phyloP scores from a whole-genome alignment of 2,329 filamentous ascomycete species.

The Pyrenophora teres region DNA sequence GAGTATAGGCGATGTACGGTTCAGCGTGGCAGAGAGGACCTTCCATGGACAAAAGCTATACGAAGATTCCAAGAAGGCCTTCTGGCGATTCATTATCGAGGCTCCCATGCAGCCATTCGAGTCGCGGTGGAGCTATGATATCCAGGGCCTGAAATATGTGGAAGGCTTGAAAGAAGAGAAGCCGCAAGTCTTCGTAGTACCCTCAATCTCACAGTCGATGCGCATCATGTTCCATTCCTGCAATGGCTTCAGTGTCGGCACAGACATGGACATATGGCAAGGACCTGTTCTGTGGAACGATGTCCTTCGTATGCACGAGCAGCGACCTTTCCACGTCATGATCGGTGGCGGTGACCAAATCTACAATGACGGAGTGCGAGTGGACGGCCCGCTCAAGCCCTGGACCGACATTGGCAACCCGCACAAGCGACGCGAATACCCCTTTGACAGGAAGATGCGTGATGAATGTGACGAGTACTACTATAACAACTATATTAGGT shows the following conservation, averaged over 20 bases:
- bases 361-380: constrained; percentile 78
- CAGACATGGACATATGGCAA: constrained; percentile 65
- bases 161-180: constrained; percentile 50
- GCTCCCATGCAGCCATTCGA: constrained; percentile 73
- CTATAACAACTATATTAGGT: constrained; percentile 64
- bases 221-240: constrained; percentile 72
- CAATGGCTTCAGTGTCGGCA: constrained; percentile 70
- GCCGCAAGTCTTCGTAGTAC: constrained; percentile 58
- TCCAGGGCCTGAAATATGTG: constrained; percentile 68
- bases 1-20: constrained; percentile 28
- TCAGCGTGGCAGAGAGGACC: constrained; percentile 35
- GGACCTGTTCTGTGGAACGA: constrained; percentile 69
- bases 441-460: constrained; percentile 69
- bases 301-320: constrained; percentile 63
- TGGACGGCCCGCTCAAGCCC: constrained; percentile 74
- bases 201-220: constrained; percentile 66
- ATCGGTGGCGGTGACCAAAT: constrained; percentile 91
- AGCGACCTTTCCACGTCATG: constrained; percentile 69
- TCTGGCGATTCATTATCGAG: constrained; percentile 63
- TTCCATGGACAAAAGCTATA: constrained; percentile 62
- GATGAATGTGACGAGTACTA: constrained; percentile 65
- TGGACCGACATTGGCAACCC: constrained; percentile 68
- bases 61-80: constrained; percentile 62
- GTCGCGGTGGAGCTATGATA: constrained; percentile 76
- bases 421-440: constrained; percentile 61